Evolutionary conservation across 768 basidiomycete species (phyloP).

Genomic region (Xanthoconium purpureum): DNA sequence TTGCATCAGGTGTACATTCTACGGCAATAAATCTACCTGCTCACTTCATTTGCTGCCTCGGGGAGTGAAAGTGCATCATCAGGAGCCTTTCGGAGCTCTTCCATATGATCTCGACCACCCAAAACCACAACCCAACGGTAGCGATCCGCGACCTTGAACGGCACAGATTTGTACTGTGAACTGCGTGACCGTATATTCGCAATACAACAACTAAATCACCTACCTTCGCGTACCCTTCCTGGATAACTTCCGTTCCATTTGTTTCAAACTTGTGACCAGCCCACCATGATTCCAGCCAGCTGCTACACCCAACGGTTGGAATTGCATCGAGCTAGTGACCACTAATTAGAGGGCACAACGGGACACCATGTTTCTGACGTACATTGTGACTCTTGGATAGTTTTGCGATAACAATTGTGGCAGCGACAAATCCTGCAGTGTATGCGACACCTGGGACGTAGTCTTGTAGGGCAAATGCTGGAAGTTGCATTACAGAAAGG

Average conservation of each 20-base stretch:
- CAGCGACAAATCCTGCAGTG: neutral
- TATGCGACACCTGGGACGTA: neutral
- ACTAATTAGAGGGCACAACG: neutral
- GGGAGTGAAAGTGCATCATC: neutral
- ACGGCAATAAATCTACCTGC: neutral
- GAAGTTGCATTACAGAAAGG: neutral
- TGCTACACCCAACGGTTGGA: constrained; percentile 30
- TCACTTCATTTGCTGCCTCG: neutral
- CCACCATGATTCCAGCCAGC: constrained; percentile 30
- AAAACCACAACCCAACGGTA: constrained; percentile 33
- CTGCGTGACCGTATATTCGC: neutral
- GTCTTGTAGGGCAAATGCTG: neutral
- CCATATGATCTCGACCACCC: neutral
- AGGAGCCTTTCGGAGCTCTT: neutral
- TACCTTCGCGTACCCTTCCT: constrained; percentile 36
- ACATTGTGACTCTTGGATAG: neutral
- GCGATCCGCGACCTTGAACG: constrained; percentile 32
- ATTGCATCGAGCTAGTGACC: constrained; percentile 26
- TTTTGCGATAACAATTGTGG: neutral
- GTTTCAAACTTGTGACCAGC: constrained; percentile 17
- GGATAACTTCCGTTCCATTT: constrained; percentile 23
- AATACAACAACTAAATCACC: neutral
- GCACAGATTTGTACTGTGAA: constrained; percentile 25
- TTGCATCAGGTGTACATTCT: neutral
- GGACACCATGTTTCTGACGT: neutral